Evolutionary conservation across 495 filamentous ascomycete species (phyloP).

Genomic region (Aspergillus leporis): DNA sequence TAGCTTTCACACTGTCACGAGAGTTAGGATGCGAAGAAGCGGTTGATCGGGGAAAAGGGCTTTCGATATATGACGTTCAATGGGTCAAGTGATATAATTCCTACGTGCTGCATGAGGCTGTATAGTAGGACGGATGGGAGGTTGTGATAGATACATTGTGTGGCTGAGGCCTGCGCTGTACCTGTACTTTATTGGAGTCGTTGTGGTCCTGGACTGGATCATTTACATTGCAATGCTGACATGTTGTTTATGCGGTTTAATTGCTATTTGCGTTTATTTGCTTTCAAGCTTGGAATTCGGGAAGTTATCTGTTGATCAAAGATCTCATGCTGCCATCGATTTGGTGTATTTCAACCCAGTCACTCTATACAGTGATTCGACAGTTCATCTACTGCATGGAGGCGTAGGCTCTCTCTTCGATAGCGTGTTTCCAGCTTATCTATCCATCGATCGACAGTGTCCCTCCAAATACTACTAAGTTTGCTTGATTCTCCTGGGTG

Average conservation of each 20-base stretch:
- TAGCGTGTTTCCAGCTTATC: too few species aligned
- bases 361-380: background rate
- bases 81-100: background rate
- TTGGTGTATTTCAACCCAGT: background rate
- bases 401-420: too few species aligned
- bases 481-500: background rate
- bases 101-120: background rate
- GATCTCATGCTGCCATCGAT: background rate
- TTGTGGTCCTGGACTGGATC: slow-evolving; percentile 21
- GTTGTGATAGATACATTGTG: slow-evolving; percentile 29
- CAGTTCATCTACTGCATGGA: background rate
- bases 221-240: slow-evolving; percentile 23
- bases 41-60: background rate
- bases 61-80: background rate
- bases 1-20: background rate
- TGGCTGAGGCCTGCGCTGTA: slow-evolving; percentile 21
- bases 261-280: slow-evolving; percentile 9
- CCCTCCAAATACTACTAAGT: background rate
- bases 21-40: background rate
- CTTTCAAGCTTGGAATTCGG: slow-evolving; percentile 11
- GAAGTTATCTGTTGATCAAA: slow-evolving; percentile 1
- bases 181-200: slow-evolving; percentile 32
- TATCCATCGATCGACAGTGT: too few species aligned
- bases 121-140: slow-evolving; percentile 7
- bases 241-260: slow-evolving; percentile 14